Percentiles rank a stretch among this genome's conserved stretches.
These are phyloP conservation scores for Euphrasia confusa DNA, from an alignment of 257 asterid genomes.

Conservation along the genomic window DNA sequence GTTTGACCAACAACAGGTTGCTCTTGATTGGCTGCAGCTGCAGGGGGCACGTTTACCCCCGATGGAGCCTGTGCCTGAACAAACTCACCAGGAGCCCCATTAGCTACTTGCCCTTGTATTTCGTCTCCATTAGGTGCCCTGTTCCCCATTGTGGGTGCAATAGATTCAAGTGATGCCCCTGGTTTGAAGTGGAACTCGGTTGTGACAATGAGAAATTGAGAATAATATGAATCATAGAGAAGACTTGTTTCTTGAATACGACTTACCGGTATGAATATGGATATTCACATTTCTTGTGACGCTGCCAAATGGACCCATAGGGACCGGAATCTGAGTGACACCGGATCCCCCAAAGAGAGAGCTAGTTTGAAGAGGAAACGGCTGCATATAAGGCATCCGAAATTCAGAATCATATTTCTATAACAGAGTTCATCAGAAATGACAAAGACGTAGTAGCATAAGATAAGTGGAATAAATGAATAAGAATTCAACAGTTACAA, in stretches of 20 bases:
- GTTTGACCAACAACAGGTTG: constrained; percentile 11
- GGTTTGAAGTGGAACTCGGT: constrained; percentile 17
- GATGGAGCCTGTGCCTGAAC: constrained; percentile 45
- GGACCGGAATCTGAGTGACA: constrained; percentile 38
- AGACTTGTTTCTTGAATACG: constrained; percentile 13
- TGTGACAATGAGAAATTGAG: constrained; percentile 17
- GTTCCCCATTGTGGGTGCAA: constrained; percentile 39
- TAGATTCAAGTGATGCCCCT: constrained; percentile 51
- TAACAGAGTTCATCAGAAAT: background rate
- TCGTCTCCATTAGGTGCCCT: constrained; percentile 55
- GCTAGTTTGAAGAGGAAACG: constrained; percentile 84
- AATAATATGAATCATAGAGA: constrained; percentile 5
- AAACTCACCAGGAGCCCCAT: constrained; percentile 41
- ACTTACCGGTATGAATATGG: constrained; percentile 80
- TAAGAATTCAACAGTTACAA: constrained; percentile 2
- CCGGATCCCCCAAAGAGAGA: constrained; percentile 63
- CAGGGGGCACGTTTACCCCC: constrained; percentile 28
- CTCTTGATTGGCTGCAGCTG: constrained; percentile 28
- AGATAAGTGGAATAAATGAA: background rate
- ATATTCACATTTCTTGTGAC: constrained; percentile 73
- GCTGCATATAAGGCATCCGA: constrained; percentile 48
- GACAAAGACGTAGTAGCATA: background rate
- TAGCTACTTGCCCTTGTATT: constrained; percentile 40
- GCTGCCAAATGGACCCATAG: constrained; percentile 50
- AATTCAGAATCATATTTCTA: constrained; percentile 15